Evolutionary conservation across 768 basidiomycete species (phyloP).

Genomic region (Mrakia blollopis): DNA sequence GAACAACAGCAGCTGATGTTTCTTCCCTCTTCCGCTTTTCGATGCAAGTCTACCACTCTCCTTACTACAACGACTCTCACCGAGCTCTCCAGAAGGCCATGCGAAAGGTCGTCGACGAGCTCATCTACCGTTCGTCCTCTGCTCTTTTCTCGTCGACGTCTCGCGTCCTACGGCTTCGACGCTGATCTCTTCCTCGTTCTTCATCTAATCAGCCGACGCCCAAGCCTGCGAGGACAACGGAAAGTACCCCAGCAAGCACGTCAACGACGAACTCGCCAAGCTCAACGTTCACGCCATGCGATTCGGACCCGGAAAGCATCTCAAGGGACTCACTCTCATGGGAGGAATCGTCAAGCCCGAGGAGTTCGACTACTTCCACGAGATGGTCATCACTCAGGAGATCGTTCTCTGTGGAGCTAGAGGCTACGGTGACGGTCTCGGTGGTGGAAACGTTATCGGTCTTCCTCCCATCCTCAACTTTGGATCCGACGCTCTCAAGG

Average conservation of each 20-base stretch:
- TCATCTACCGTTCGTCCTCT: slow-evolving; percentile 51
- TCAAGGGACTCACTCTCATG: slow-evolving; percentile 72
- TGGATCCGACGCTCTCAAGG: slow-evolving; percentile 62
- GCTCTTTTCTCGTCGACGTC: background rate
- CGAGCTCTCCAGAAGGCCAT: slow-evolving; percentile 48
- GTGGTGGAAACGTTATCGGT: slow-evolving; percentile 73
- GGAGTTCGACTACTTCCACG: slow-evolving; percentile 62
- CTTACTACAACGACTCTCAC: slow-evolving; percentile 69
- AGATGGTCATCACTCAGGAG: slow-evolving; percentile 77
- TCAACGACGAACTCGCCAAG: slow-evolving; percentile 74
- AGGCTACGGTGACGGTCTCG: slow-evolving; percentile 72
- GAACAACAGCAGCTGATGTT: background rate
- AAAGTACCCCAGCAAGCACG: slow-evolving; percentile 72
- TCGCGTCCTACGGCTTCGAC: background rate
- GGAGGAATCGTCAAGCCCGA: slow-evolving; percentile 70
- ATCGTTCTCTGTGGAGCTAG: slow-evolving; percentile 61
- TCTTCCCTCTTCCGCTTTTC: slow-evolving; percentile 56
- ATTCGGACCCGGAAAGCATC: slow-evolving; percentile 66
- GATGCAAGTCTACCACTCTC: slow-evolving; percentile 59
- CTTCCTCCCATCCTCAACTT: slow-evolving; percentile 82
- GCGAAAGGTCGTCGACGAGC: slow-evolving; percentile 63
- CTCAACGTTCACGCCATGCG: slow-evolving; percentile 66
- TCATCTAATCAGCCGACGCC: slow-evolving; percentile 52
- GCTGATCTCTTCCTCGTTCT: background rate
- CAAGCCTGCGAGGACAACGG: slow-evolving; percentile 76